Conservation (phyloP, 768 basidiomycete genomes). For the Cystobasidium tubakii region DNA sequence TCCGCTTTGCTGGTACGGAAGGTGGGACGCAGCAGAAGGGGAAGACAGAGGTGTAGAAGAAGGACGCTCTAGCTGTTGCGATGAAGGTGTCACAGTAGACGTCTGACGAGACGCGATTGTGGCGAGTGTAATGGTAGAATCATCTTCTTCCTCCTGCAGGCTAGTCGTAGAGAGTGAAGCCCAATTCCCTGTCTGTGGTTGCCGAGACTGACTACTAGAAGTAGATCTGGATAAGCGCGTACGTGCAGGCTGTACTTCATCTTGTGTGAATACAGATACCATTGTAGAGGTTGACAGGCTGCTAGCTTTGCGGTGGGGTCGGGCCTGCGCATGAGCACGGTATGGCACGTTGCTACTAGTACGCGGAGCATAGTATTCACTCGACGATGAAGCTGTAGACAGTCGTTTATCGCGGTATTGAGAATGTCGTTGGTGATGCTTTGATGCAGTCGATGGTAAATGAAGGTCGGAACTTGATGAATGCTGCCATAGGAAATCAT, state of each 20-base stretch:
- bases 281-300: background rate
- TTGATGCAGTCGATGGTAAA: conserved; percentile 1
- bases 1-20: background rate
- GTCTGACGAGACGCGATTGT: background rate
- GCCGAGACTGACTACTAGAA: background rate
- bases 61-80: background rate
- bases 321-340: background rate
- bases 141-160: conserved; percentile 19
- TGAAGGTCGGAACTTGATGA: conserved; percentile 30
- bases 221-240: conserved; percentile 12
- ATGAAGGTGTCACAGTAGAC: background rate
- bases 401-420: conserved; percentile 7
- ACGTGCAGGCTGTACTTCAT: background rate
- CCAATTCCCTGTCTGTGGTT: background rate
- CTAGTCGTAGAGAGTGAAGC: background rate
- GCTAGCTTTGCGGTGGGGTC: background rate
- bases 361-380: background rate
- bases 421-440: conserved; percentile 1
- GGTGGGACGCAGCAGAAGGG: too few relatives aligned
- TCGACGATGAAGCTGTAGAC: conserved; percentile 14
- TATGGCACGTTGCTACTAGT: background rate
- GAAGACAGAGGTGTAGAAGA: background rate
- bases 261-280: background rate
- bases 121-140: conserved; percentile 29
- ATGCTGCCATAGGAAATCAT: conserved; percentile 36